Evolutionary conservation across 1,284 basidiomycete species (phyloP), one percentile per base, ranked within the genome.

Genomic region (Trametes sp.): DNA sequence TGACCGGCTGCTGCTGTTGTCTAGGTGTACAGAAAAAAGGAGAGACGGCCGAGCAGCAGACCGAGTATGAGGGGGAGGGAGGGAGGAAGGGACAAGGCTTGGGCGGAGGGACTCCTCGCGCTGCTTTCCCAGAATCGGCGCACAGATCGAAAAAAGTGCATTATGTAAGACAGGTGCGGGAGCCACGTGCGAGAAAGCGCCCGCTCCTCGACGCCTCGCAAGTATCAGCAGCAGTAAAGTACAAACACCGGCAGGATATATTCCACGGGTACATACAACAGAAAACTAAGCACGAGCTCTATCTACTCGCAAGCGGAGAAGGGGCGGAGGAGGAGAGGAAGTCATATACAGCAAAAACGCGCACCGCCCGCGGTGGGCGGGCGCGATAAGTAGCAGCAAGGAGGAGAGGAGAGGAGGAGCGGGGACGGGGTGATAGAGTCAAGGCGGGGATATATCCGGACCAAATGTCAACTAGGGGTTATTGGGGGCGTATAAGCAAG

Each of bases 141-240:
- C 59, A 48, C 55, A 42, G 63, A 55, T 59, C 52, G 65, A 66
- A 66, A 67, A 67, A 54, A 67, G 67, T 68, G 69, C 60, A 64
- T 70, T 64, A 70, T 33, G 49, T 70, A 67, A 68, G n/a, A n/a
- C n/a, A n/a, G n/a, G 48, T 4, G 26, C 13, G 9, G 23, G 5
- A 4, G 9, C 41, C 49, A 33, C 48, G 41, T 35, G 38, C 14
- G 19, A 21, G 6, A 14, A 50, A 26, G 48, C 48, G 38, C 56
- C 49, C 55, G 36, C n/a, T 52, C 51, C 36, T 51, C 26, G 29
- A 36, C 42, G 35, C 35, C 42, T 23, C 23, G n/a, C n/a, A n/a
- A n/a, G n/a, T n/a, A n/a, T n/a, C n/a, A n/a, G n/a, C n/a, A n/a
- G n/a, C n/a, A n/a, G n/a, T n/a, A 28, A 36, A 14, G 33, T 38